Evolutionary conservation across 768 basidiomycete genomes (phyloP).

Genomic region (Russula earlei): DNA sequence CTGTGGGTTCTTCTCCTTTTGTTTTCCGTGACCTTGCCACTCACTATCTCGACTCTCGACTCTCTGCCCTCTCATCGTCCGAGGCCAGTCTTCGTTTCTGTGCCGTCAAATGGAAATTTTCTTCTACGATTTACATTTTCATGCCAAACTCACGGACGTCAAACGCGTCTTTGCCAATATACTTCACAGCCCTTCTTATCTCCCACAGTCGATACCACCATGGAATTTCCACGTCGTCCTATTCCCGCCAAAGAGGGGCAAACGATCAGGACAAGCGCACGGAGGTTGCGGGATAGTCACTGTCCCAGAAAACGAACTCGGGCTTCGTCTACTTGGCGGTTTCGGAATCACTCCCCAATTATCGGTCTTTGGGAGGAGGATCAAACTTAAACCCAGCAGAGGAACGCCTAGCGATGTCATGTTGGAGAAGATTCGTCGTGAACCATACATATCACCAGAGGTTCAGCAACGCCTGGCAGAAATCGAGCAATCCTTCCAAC

Average conservation of each 20-base stretch:
- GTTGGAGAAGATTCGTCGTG: constrained; percentile 8
- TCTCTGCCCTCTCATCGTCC: not conserved
- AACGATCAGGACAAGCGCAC: constrained; percentile 25
- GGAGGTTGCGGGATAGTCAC: constrained; percentile 39
- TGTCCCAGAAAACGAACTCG: constrained; percentile 35
- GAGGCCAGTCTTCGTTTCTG: not conserved
- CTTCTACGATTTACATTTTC: constrained; percentile 23
- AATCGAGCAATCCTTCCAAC: constrained; percentile 23
- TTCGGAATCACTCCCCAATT: constrained; percentile 30
- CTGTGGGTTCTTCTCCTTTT: not conserved
- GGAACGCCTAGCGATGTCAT: constrained; percentile 22
- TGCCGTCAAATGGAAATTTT: constrained; percentile 28
- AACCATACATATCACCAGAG: constrained; percentile 14
- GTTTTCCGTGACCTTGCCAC: not conserved
- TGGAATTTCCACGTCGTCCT: constrained; percentile 49
- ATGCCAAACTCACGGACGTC: constrained; percentile 17
- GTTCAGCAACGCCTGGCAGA: not conserved
- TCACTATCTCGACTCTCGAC: not conserved
- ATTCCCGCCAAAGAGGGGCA: constrained; percentile 32
- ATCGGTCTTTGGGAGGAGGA: constrained; percentile 26
- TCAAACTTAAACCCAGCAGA: constrained; percentile 23
- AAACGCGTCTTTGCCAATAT: constrained; percentile 32
- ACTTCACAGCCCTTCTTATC: constrained; percentile 39
- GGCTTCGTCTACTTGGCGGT: constrained; percentile 33
- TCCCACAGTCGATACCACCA: constrained; percentile 22